Conservation (phyloP, 148 eudicot genomes). For the Rhododendron mucronatum region DNA sequence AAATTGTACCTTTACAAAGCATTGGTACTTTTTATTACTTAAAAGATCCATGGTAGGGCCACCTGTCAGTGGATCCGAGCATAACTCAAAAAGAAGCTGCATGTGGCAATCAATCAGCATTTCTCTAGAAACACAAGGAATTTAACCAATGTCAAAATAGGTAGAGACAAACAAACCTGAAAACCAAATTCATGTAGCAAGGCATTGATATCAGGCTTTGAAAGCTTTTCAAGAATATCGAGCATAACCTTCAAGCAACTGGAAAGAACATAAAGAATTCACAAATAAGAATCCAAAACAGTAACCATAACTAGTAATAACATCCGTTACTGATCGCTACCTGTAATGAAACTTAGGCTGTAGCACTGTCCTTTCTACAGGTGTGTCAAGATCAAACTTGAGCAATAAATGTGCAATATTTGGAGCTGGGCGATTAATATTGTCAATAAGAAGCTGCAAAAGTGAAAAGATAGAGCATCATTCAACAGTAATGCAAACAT, state of each 20-base stretch:
- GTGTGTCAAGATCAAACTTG: conserved; percentile 77
- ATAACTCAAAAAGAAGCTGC: conserved; percentile 89
- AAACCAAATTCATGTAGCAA: conserved; percentile 97
- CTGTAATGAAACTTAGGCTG: conserved; percentile 96
- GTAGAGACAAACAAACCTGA: conserved; percentile 48
- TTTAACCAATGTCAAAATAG: neutral
- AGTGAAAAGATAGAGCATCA: neutral
- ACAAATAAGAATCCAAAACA: conserved; percentile 2
- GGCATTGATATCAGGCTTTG: conserved; percentile 69
- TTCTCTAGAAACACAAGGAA: neutral
- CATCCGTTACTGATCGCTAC: conserved; percentile 24
- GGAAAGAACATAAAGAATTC: conserved; percentile 15
- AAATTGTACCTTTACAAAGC: conserved; percentile 70
- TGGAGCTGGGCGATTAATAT: conserved; percentile 83
- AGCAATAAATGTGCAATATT: conserved; percentile 87
- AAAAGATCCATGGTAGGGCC: conserved; percentile 82
- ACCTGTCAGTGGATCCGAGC: conserved; percentile 81
- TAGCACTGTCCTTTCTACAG: conserved; percentile 73
- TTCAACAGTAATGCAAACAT: neutral
- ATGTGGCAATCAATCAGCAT: conserved; percentile 11
- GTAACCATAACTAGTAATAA: neutral
- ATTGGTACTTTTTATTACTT: conserved; percentile 71
- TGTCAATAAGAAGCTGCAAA: conserved; percentile 86
- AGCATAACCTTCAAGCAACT: conserved; percentile 97
- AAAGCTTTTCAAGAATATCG: conserved; percentile 78